These are phyloP conservation scores for Austroboletus niveus DNA, from an alignment of 1,284 basidiomycete species.

Conservation along the genomic window DNA sequence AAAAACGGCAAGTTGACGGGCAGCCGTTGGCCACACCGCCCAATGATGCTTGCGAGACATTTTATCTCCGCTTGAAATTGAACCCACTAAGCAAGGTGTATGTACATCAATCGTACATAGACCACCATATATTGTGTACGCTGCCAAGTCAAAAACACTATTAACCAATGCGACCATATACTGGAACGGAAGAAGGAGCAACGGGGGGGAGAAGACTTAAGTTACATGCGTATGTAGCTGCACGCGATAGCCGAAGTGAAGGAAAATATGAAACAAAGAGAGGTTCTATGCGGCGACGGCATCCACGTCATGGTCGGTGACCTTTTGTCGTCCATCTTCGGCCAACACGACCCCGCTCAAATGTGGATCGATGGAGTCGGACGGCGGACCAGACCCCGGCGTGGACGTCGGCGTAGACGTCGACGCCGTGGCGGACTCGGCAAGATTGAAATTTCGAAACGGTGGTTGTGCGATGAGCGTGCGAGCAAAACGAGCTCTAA, in stretches of 20 bases:
- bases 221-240: conserved; percentile 16
- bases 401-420: conserved; percentile 38
- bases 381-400: conserved; percentile 38
- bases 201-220: conserved; percentile 6
- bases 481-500: conserved; percentile 68
- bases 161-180: not conserved
- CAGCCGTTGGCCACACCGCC: conserved; percentile 10
- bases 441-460: conserved; percentile 46
- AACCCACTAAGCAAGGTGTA: not conserved
- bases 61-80: conserved; percentile 27
- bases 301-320: conserved; percentile 21
- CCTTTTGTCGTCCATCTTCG: conserved; percentile 26
- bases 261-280: not conserved
- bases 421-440: conserved; percentile 28
- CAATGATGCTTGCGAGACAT: conserved; percentile 10
- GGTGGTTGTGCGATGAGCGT: conserved; percentile 64
- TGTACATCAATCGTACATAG: no score
- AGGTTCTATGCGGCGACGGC: not conserved
- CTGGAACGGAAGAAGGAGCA: not conserved
- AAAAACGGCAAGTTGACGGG: conserved; percentile 11
- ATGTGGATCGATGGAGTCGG: conserved; percentile 51
- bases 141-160: not conserved
- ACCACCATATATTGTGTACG: not conserved
- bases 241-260: not conserved
- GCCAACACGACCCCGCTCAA: conserved; percentile 31